Percentiles rank a stretch among this genome's conserved stretches.
Conservation (phyloP, 2,329 filamentous ascomycete species). For the Clonostachys sp. region DNA sequence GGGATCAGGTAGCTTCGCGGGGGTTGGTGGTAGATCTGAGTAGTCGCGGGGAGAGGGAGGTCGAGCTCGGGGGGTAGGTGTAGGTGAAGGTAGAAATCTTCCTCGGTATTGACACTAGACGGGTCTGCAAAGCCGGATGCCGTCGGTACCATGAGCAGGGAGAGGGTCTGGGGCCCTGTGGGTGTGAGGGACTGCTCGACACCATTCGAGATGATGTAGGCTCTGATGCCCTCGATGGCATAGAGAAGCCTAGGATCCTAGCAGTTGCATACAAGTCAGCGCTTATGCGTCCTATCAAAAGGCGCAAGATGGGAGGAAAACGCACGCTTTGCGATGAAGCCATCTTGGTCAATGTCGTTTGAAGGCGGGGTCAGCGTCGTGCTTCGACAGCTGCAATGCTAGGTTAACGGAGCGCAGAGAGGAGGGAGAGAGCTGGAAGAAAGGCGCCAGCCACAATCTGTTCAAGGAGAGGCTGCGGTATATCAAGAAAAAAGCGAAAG, state of each 20-base stretch:
- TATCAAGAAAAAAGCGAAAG: too few species aligned
- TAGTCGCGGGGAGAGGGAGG: conserved; percentile 87
- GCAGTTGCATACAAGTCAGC: background rate
- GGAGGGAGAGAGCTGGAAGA: too few species aligned
- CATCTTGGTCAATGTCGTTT: conserved; percentile 10
- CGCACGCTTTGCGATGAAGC: conserved; percentile 24
- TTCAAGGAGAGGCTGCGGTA: too few species aligned
- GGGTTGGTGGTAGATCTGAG: conserved; percentile 95
- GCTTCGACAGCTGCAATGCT: too few species aligned
- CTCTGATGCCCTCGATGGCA: conserved; percentile 78
- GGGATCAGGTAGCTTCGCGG: conserved; percentile 91
- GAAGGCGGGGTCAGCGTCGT: too few species aligned
- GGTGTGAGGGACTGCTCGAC: conserved; percentile 78
- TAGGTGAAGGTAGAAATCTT: conserved; percentile 96
- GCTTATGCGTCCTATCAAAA: background rate
- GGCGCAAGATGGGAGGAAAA: background rate
- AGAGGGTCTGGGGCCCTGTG: conserved; percentile 84
- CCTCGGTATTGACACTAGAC: conserved; percentile 53
- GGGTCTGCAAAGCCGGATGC: conserved; percentile 63
- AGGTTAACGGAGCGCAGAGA: too few species aligned
- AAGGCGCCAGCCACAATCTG: too few species aligned
- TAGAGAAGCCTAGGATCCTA: conserved; percentile 64
- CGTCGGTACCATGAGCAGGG: conserved; percentile 92
- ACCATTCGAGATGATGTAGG: conserved; percentile 87
- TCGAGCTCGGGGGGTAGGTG: conserved; percentile 94